These are phyloP conservation scores for Monilinia aucupariae DNA, from an alignment of 2,329 filamentous ascomycete species.

Conservation along the genomic window DNA sequence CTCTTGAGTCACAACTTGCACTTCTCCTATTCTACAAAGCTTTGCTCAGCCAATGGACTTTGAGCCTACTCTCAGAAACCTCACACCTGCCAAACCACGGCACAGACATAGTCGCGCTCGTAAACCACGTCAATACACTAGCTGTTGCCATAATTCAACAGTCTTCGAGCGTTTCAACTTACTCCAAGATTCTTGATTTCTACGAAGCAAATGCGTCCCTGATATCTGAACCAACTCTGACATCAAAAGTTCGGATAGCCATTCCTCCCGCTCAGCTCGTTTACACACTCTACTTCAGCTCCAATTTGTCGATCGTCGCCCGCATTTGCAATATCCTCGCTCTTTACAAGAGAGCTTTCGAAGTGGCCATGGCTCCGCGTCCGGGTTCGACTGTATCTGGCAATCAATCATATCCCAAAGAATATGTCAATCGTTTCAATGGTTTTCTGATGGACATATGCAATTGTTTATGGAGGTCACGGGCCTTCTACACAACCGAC, in stretches of 20 bases:
- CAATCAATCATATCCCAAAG: conserved; percentile 46
- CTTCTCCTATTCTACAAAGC: conserved; percentile 63
- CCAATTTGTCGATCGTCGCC: conserved; percentile 58
- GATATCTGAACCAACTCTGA: conserved; percentile 47
- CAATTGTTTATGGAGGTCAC: conserved; percentile 74
- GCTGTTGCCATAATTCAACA: conserved; percentile 56
- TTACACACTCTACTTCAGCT: conserved; percentile 65
- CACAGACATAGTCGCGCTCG: conserved; percentile 39
- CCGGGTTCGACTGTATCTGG: conserved; percentile 19
- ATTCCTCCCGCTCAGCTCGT: conserved; percentile 63
- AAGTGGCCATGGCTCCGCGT: conserved; percentile 51
- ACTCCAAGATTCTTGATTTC: conserved; percentile 62
- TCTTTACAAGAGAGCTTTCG: conserved; percentile 68
- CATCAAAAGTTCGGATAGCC: conserved; percentile 56
- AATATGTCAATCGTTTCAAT: conserved; percentile 68
- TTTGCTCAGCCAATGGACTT: conserved; percentile 58
- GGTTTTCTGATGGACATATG: conserved; percentile 82
- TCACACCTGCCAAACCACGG: conserved; percentile 17
- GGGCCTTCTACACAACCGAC: conserved; percentile 62
- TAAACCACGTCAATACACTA: conserved; percentile 50
- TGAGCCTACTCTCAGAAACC: conserved; percentile 41
- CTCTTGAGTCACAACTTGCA: conserved; percentile 47
- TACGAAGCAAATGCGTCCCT: conserved; percentile 57
- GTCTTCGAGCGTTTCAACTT: conserved; percentile 39
- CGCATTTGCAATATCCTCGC: conserved; percentile 65